Base-by-base conservation (phyloP, 148 eudicot species). In the Silene latifolia region DNA sequence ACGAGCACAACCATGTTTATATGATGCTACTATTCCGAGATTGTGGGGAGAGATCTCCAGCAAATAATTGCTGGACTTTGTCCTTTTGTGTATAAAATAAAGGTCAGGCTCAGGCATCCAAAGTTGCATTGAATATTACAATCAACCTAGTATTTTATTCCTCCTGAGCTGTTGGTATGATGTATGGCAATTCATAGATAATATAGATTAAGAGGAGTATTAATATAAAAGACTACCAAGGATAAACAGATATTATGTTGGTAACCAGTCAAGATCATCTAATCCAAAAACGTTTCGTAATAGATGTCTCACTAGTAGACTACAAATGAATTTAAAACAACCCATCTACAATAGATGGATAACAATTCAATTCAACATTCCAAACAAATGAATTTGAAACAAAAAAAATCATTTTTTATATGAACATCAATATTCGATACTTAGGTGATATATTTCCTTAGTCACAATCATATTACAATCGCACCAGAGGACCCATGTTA, bases 21-120 rank as follows among this genome's bases (percentile, higher is more conserved):
- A 59, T 15, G 20, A 76, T 71, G 48, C 42, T 18, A 76, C 73
- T 67, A 29, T 60, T 80, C 83, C 80, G 21, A 76, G 77, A 72
- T 44, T 76, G 79, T 72, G 79, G 79, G 79, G 76, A 46, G 79
- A 47, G 73, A 71, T 58, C 27, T 71, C 72, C 48, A 58, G 67
- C 69, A 63, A 42, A 58, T 75, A 58, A 51, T 62, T 23, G 59
- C 64, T 62, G 57, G 67, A 58, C 42, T 69, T 74, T 79, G 78
- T 79, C 82, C 19, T 69, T 21, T 67, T 35, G 74, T 74, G 65
- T n/a, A 48, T 72, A 59, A 63, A 35, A 64, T 56, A 70, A 32
- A 24, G 17, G 51, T 76, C 67, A 75, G 62, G 79, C 56, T 76
- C 67, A 75, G 54, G 79, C 56, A 76, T 71, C 83, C 79, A 58